phyloP scores from a whole-genome alignment of 2,329 filamentous ascomycete species.

The Beauveria brongniartii region DNA sequence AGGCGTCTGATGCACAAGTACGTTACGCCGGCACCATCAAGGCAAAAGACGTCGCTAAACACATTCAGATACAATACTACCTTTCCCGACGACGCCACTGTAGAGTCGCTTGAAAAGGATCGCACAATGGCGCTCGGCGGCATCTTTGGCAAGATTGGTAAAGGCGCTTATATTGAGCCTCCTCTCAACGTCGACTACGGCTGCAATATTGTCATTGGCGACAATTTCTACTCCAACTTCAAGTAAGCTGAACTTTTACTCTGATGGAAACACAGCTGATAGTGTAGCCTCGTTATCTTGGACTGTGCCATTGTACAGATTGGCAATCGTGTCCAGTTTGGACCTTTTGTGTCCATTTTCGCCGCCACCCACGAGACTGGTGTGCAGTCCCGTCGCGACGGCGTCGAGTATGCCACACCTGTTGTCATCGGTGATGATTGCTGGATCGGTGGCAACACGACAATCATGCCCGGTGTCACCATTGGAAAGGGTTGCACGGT shows the following conservation, averaged over 20 bases:
- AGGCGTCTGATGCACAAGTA: conserved; percentile 49
- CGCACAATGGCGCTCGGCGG: conserved; percentile 39
- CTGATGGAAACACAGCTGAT: not conserved
- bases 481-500: conserved; percentile 45
- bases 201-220: conserved; percentile 54
- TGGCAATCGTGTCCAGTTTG: conserved; percentile 63
- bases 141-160: conserved; percentile 42
- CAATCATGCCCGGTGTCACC: conserved; percentile 43
- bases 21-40: conserved; percentile 32
- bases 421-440: conserved; percentile 45
- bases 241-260: conserved; percentile 17
- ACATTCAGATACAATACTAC: conserved; percentile 34
- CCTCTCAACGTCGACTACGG: conserved; percentile 58
- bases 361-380: conserved; percentile 66
- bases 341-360: conserved; percentile 63
- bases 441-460: conserved; percentile 44
- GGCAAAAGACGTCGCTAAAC: not conserved
- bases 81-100: conserved; percentile 40
- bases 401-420: conserved; percentile 37
- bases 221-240: conserved; percentile 54
- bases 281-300: conserved; percentile 47
- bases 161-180: conserved; percentile 49
- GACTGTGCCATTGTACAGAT: conserved; percentile 66
- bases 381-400: conserved; percentile 37
- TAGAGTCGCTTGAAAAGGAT: conserved; percentile 29